phyloP scores from a whole-genome alignment of 2,329 filamentous ascomycete species.

The Phyllosticta citribraziliensis region DNA sequence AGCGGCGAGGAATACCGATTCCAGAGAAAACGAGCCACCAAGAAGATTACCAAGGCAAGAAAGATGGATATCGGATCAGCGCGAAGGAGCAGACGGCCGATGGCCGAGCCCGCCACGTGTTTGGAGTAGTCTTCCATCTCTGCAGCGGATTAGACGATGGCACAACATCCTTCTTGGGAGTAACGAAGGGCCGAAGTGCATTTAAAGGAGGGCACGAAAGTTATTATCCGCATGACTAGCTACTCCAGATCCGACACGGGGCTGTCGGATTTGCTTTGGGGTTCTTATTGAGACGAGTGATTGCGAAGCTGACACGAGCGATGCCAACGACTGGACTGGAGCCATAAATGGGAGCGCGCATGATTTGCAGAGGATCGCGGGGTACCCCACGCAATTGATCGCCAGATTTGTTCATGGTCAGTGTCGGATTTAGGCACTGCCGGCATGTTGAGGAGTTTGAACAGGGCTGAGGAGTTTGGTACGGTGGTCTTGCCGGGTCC shows the following conservation, averaged over 20 bases:
- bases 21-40: not conserved
- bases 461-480: not conserved
- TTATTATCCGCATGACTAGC: not conserved
- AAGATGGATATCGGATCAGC: slow-evolving; percentile 1
- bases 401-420: not conserved
- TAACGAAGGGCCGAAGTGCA: not conserved
- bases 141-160: not conserved
- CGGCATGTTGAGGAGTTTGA: not conserved
- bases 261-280: not conserved
- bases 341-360: not conserved
- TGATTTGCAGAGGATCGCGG: not conserved
- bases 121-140: not conserved
- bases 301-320: not conserved
- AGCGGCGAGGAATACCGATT: slow-evolving; percentile 6
- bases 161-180: not conserved
- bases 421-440: not conserved
- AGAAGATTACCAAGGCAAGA: not conserved
- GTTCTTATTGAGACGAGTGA: not conserved
- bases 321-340: not conserved
- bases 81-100: not conserved
- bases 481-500: not conserved
- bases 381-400: not conserved
- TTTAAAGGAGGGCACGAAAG: not conserved
- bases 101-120: not conserved
- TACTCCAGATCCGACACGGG: not conserved